Conservation (phyloP, 1,284 basidiomycete species). For the Irpex rosettiformis region DNA sequence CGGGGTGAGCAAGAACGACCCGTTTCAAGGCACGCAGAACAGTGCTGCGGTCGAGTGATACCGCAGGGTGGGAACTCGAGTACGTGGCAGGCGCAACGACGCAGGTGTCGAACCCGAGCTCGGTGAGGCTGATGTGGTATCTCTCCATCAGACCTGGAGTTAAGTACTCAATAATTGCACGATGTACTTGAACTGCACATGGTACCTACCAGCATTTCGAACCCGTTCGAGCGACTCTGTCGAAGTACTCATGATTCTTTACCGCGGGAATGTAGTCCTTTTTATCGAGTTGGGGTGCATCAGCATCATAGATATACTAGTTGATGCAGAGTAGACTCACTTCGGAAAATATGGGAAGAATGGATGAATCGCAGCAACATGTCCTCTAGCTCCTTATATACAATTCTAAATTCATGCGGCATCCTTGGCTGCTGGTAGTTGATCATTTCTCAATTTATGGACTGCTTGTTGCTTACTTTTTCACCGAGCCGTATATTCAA, state of each 20-base stretch:
- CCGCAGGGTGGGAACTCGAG: slow-evolving; percentile 1
- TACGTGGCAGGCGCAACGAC: slow-evolving; percentile 32
- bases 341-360: no score
- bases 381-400: no score
- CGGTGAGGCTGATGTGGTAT: slow-evolving; percentile 31
- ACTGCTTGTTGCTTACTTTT: no score
- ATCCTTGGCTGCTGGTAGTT: no score
- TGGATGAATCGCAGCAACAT: no score
- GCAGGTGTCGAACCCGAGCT: slow-evolving; percentile 31
- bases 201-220: neutral
- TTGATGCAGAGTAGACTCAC: no score
- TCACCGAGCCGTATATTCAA: no score
- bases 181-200: no score
- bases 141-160: slow-evolving; percentile 31
- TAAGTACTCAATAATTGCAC: neutral
- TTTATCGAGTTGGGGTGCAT: no score
- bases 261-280: neutral
- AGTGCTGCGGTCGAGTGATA: slow-evolving; percentile 13
- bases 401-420: no score
- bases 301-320: no score
- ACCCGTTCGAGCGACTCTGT: neutral
- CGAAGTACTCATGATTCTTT: neutral
- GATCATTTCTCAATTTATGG: no score
- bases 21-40: slow-evolving; percentile 32
- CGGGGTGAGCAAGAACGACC: slow-evolving; percentile 2